phyloP scores from a whole-genome alignment of 2,329 filamentous ascomycete species.

The Aspergillus transmontanensis region DNA sequence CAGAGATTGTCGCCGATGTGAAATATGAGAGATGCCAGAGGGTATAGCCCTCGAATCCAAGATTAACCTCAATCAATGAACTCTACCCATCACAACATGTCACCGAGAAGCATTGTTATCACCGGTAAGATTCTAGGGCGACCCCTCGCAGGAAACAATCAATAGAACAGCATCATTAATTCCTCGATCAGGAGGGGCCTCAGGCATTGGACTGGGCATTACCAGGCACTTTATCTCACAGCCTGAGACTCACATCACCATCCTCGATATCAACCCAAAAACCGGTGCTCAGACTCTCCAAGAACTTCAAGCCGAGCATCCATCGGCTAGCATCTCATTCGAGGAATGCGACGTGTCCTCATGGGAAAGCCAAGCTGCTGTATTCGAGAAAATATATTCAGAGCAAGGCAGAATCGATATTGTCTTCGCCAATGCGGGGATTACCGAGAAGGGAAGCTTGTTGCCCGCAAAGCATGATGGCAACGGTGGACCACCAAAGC shows the following conservation, averaged over 20 bases:
- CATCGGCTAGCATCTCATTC: not conserved
- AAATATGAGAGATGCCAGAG: not conserved
- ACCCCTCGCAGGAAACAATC: not conserved
- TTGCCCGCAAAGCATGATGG: slow-evolving; percentile 24
- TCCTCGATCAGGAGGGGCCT: not conserved
- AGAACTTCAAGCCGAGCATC: not conserved
- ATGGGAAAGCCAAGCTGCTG: not conserved
- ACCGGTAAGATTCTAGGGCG: not conserved
- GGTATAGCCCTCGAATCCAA: not conserved
- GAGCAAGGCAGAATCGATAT: slow-evolving; percentile 46
- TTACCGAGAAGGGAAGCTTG: slow-evolving; percentile 47
- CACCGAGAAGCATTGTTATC: not conserved
- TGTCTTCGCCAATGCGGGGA: slow-evolving; percentile 55
- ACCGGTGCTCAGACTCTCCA: not conserved
- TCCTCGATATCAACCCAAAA: not conserved
- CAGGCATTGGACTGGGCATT: not conserved
- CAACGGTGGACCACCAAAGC: not conserved
- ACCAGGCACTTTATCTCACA: not conserved
- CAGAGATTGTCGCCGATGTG: not conserved
- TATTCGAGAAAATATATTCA: slow-evolving; percentile 16
- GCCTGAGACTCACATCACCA: not conserved
- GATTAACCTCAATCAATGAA: not conserved
- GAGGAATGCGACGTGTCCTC: not conserved
- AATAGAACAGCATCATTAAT: not conserved
- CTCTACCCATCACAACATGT: not conserved